These are phyloP conservation scores for Talaromyces nanjingensis DNA, from an alignment of 495 filamentous ascomycete genomes.

Conservation along the genomic window DNA sequence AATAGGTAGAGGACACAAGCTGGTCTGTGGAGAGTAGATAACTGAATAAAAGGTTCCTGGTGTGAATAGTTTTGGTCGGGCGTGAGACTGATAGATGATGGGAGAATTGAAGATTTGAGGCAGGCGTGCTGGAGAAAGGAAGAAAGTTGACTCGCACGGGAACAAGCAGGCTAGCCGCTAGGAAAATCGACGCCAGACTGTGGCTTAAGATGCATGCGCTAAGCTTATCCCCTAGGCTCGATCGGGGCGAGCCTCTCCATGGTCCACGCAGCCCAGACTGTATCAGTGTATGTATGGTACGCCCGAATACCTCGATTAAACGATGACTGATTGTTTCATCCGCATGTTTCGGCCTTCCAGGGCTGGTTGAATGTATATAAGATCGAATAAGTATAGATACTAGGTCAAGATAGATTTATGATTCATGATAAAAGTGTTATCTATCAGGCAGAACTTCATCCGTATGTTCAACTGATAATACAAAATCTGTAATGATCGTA, in stretches of 20 bases:
- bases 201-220: constrained; percentile 18
- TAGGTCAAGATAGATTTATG: no score
- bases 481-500: neutral
- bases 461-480: neutral
- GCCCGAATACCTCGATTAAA: neutral
- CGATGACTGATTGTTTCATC: neutral
- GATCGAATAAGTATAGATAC: no score
- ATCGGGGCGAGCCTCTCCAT: constrained; percentile 6
- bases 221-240: neutral
- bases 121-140: constrained; percentile 3
- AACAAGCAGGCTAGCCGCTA: neutral
- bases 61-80: neutral
- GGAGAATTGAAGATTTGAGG: neutral
- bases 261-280: neutral
- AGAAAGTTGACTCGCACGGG: constrained; percentile 6
- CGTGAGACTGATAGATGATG: constrained; percentile 1
- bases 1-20: neutral
- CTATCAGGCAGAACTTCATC: neutral
- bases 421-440: neutral
- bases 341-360: no score
- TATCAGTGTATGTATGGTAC: no score
- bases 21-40: neutral
- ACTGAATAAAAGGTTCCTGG: constrained; percentile 1
- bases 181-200: constrained; percentile 18
- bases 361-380: no score